A percentile compares a stretch with the other conserved stretches of the same genome.
phyloP scores from a whole-genome alignment of 1,139 yeast genomes.

The Eremothecium gossypii region DNA sequence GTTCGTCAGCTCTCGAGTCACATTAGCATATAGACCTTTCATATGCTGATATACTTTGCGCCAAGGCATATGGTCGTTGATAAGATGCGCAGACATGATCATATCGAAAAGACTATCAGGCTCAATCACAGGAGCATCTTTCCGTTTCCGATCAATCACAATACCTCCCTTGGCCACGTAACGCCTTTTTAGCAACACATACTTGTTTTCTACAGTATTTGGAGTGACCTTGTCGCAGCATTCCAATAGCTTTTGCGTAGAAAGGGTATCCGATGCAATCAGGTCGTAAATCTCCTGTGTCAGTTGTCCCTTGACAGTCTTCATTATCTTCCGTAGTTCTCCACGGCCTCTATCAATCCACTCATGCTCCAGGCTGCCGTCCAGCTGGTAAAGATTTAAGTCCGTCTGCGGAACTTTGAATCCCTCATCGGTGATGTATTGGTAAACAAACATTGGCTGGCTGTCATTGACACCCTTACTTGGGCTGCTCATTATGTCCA shows the following conservation, averaged over 20 bases:
- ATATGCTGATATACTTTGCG: conserved; percentile 16
- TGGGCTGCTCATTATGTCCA: too few relatives aligned
- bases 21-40: conserved; percentile 20
- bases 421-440: conserved; percentile 5
- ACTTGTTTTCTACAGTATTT: conserved; percentile 17
- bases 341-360: conserved; percentile 20
- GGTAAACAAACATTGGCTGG: not conserved
- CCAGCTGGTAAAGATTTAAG: conserved; percentile 3
- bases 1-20: conserved; percentile 18
- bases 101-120: conserved; percentile 25
- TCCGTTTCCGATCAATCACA: conserved; percentile 21
- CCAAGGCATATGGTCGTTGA: conserved; percentile 22
- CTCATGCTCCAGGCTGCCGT: conserved; percentile 12
- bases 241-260: conserved; percentile 15
- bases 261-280: conserved; percentile 15
- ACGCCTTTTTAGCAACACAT: conserved; percentile 19
- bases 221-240: conserved; percentile 16
- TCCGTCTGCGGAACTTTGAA: conserved; percentile 6
- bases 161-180: conserved; percentile 18
- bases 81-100: conserved; percentile 24
- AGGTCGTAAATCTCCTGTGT: conserved; percentile 23
- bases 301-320: conserved; percentile 22
- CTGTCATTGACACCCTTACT: too few relatives aligned
- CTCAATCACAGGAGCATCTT: conserved; percentile 23
- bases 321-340: conserved; percentile 18